phyloP scores from a whole-genome alignment of 208 protist genomes.

The Wallacemonas sp. region DNA sequence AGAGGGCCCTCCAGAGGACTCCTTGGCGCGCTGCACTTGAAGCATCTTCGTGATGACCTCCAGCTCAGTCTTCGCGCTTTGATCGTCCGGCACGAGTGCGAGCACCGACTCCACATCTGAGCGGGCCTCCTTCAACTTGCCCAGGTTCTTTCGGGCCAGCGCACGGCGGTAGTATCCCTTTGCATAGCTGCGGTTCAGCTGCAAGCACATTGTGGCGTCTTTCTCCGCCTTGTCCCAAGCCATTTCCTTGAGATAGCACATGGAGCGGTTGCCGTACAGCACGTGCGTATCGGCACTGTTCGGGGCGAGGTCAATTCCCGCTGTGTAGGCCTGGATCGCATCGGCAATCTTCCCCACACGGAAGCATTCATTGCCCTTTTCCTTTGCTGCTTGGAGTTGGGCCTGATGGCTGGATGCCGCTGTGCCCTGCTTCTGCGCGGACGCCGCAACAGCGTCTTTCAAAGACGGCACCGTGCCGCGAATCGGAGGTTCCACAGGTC shows the following conservation, averaged over 20 bases:
- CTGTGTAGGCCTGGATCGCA: conserved; percentile 80
- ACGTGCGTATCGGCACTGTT: conserved; percentile 62
- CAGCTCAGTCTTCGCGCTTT: conserved; percentile 67
- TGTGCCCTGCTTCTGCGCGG: conserved; percentile 28
- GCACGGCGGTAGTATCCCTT: conserved; percentile 91
- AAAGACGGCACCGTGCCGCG: conserved; percentile 86
- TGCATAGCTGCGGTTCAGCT: conserved; percentile 79
- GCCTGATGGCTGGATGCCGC: conserved; percentile 29
- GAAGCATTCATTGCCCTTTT: conserved; percentile 87
- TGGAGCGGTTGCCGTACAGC: conserved; percentile 85
- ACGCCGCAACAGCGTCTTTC: conserved; percentile 65
- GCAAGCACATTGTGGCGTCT: conserved; percentile 78
- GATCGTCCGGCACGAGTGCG: conserved; percentile 72
- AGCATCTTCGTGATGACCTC: conserved; percentile 75
- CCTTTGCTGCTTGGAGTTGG: conserved; percentile 70
- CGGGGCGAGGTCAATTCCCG: conserved; percentile 85
- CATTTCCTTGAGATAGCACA: conserved; percentile 82
- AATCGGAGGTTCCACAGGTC: conserved; percentile 56
- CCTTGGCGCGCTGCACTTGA: conserved; percentile 51
- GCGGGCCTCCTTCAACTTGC: conserved; percentile 85
- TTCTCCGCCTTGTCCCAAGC: conserved; percentile 79
- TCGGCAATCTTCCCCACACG: conserved; percentile 65
- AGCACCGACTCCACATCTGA: conserved; percentile 85
- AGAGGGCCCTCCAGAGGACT: neutral
- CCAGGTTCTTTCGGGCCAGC: conserved; percentile 78